Evolutionary conservation across 306 rosid species (phyloP).

Genomic region (Inga laurina): DNA sequence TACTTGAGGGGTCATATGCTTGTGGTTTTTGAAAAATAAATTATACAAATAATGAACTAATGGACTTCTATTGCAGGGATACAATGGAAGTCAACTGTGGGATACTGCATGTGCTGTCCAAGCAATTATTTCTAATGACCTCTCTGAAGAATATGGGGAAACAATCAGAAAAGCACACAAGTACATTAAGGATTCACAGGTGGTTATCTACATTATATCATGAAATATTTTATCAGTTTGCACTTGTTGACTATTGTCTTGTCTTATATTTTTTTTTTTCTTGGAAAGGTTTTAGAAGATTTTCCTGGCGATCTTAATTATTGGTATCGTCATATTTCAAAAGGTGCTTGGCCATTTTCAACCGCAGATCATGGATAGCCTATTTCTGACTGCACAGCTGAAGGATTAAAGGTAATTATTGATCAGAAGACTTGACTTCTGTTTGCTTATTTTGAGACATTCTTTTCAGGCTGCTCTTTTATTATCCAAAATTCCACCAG

Average conservation of each 20-base stretch:
- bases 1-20: slow-evolving; percentile 17
- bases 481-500: slow-evolving; percentile 65
- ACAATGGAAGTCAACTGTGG: slow-evolving; percentile 98
- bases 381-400: slow-evolving; percentile 90
- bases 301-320: slow-evolving; percentile 67
- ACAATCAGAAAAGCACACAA: slow-evolving; percentile 73
- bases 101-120: slow-evolving; percentile 83
- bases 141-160: slow-evolving; percentile 64
- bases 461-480: slow-evolving; percentile 64
- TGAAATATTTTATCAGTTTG: not conserved
- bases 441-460: slow-evolving; percentile 23
- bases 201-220: slow-evolving; percentile 29
- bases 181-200: slow-evolving; percentile 83
- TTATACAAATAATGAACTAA: not conserved
- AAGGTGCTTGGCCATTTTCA: slow-evolving; percentile 96
- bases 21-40: slow-evolving; percentile 7
- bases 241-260: slow-evolving; percentile 31
- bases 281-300: slow-evolving; percentile 65
- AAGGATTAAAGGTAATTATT: slow-evolving; percentile 74
- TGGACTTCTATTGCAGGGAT: slow-evolving; percentile 66
- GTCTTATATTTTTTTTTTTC: not conserved
- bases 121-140: slow-evolving; percentile 81
- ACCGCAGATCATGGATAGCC: slow-evolving; percentile 96
- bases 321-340: slow-evolving; percentile 92
- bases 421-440: slow-evolving; percentile 4